phyloP scores from a whole-genome alignment of 2,329 filamentous ascomycete species.

The Phyllosticta citribraziliensis region DNA sequence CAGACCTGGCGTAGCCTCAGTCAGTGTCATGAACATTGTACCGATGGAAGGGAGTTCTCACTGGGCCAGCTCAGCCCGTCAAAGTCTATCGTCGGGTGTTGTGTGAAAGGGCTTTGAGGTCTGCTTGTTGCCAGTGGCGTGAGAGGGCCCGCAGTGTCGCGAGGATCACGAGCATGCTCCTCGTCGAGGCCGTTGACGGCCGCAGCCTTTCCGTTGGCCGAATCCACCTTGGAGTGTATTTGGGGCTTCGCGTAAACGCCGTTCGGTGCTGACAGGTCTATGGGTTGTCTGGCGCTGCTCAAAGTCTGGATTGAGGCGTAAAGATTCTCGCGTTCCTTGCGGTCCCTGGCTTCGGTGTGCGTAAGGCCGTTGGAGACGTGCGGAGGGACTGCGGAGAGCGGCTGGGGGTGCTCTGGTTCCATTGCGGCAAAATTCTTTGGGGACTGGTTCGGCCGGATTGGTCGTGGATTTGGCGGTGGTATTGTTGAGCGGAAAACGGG shows the following conservation, averaged over 20 bases:
- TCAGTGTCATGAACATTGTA: not conserved
- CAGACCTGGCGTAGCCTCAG: conserved; percentile 33
- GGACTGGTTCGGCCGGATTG: not conserved
- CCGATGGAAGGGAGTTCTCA: conserved; percentile 17
- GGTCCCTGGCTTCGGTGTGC: conserved; percentile 37
- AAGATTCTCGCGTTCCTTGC: conserved; percentile 46
- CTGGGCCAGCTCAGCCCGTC: conserved; percentile 48
- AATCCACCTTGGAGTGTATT: not conserved
- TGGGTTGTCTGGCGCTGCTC: conserved; percentile 38
- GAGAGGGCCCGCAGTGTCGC: conserved; percentile 41
- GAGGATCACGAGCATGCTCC: conserved; percentile 41
- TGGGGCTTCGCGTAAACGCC: conserved; percentile 20
- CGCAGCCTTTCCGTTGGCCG: not conserved
- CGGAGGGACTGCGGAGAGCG: conserved; percentile 44
- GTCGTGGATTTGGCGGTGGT: not conserved
- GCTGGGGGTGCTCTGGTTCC: conserved; percentile 38
- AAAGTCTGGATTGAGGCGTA: conserved; percentile 50
- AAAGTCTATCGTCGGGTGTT: conserved; percentile 43
- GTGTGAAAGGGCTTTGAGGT: conserved; percentile 40
- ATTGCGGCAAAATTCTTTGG: conserved; percentile 22
- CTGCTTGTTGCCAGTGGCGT: conserved; percentile 46
- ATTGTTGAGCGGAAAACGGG: not conserved
- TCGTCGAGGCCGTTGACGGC: conserved; percentile 27
- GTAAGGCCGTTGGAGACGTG: conserved; percentile 49
- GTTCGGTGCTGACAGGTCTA: conserved; percentile 33